Conservation (phyloP, 148 eudicot species). For the Selenicereus undatus region DNA sequence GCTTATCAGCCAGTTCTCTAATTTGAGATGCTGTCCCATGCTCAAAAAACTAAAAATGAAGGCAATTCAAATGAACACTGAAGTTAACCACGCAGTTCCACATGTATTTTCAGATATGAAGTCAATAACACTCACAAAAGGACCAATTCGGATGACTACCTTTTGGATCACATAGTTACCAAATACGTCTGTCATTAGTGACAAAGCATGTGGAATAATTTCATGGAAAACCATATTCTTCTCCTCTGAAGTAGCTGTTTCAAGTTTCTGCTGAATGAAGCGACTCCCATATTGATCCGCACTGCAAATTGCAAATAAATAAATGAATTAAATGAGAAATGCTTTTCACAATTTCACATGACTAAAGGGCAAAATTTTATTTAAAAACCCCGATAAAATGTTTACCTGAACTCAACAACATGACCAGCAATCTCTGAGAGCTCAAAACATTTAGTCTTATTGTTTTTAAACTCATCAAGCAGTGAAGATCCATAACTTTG, state of each 20-base stretch:
- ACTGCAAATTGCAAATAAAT: conserved; percentile 33
- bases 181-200: conserved; percentile 84
- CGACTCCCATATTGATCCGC: conserved; percentile 91
- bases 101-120: not conserved
- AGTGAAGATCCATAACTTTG: conserved; percentile 61
- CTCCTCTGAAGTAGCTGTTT: conserved; percentile 68
- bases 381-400: not conserved
- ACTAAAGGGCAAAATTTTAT: not conserved
- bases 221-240: conserved; percentile 70
- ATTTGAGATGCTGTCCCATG: conserved; percentile 74
- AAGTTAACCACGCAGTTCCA: not conserved
- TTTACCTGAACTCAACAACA: conserved; percentile 76
- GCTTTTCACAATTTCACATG: not conserved
- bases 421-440: conserved; percentile 74
- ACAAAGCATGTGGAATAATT: conserved; percentile 67
- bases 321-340: not conserved
- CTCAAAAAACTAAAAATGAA: conserved; percentile 66
- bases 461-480: conserved; percentile 74
- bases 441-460: conserved; percentile 71
- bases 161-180: conserved; percentile 92
- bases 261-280: conserved; percentile 83
- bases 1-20: conserved; percentile 71
- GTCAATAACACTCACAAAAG: not conserved
- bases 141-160: conserved; percentile 30
- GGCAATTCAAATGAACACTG: not conserved